Percentiles rank a stretch among this genome's conserved stretches.
These are phyloP conservation scores for Chaetomium fimeti DNA, from an alignment of 495 filamentous ascomycete genomes.

Conservation along the genomic window DNA sequence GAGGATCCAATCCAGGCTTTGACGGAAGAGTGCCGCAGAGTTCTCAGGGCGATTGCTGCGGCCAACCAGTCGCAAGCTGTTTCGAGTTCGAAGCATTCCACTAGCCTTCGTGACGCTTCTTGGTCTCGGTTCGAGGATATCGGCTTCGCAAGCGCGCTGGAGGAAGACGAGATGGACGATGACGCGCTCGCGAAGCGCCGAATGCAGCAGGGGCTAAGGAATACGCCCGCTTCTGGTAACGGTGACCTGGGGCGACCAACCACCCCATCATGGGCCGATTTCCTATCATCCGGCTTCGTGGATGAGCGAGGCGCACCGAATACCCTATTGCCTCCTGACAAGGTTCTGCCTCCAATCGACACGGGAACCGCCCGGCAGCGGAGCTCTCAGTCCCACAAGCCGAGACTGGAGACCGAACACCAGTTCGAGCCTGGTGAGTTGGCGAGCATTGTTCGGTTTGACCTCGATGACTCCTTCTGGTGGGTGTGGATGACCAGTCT, in stretches of 20 bases:
- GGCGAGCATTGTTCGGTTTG: conserved; percentile 80
- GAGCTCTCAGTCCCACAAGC: conserved; percentile 85
- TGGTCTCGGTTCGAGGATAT: conserved; percentile 98
- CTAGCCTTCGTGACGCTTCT: conserved; percentile 74
- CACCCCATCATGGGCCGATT: conserved; percentile 97
- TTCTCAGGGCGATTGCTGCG: conserved; percentile 82
- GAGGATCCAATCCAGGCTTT: conserved; percentile 86
- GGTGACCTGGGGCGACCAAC: conserved; percentile 74
- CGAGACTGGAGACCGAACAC: conserved; percentile 60
- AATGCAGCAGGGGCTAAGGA: conserved; percentile 50
- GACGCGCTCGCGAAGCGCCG: conserved; percentile 44
- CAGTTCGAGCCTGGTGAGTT: conserved; percentile 87
- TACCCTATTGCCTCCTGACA: conserved; percentile 82
- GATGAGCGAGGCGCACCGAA: conserved; percentile 62
- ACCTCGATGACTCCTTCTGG: conserved; percentile 96
- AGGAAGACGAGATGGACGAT: conserved; percentile 66
- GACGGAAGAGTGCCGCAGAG: conserved; percentile 89
- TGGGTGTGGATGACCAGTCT: conserved; percentile 99
- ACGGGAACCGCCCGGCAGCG: conserved; percentile 61
- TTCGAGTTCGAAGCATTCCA: conserved; percentile 64
- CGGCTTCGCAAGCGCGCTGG: conserved; percentile 78
- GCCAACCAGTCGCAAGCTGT: conserved; percentile 74
- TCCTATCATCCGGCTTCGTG: conserved; percentile 87
- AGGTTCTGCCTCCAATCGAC: conserved; percentile 83
- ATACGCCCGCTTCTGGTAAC: conserved; percentile 61